Conservation (phyloP, 2,329 filamentous ascomycete genomes). For the Xylaria sp. region DNA sequence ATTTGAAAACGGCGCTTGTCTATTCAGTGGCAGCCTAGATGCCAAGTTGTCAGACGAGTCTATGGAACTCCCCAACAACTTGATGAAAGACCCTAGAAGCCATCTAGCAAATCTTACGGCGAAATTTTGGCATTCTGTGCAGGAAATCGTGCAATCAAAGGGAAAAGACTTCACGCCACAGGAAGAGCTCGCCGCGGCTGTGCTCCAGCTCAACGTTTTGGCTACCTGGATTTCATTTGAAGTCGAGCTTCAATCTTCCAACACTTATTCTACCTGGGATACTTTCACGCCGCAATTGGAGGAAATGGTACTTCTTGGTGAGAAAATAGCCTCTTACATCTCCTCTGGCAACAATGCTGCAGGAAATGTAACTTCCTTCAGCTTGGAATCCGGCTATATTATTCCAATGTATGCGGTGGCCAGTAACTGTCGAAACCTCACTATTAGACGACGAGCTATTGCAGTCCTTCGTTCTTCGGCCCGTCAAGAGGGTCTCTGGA, state of each 20-base stretch:
- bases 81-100: constrained; percentile 3
- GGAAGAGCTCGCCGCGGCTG: constrained; percentile 26
- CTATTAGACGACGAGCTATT: constrained; percentile 27
- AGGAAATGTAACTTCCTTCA: constrained; percentile 1
- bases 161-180: not conserved
- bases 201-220: constrained; percentile 26
- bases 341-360: not conserved
- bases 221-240: constrained; percentile 32
- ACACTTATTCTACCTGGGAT: constrained; percentile 10
- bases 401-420: constrained; percentile 29
- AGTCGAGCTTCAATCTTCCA: constrained; percentile 16
- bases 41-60: constrained; percentile 24
- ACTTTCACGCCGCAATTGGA: constrained; percentile 16
- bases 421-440: constrained; percentile 11
- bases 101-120: constrained; percentile 21
- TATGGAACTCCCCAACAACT: constrained; percentile 14
- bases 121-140: constrained; percentile 18
- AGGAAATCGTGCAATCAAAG: constrained; percentile 16
- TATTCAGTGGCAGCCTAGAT: constrained; percentile 29
- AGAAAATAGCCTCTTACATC: constrained; percentile 15
- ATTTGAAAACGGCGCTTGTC: constrained; percentile 27
- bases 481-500: constrained; percentile 31
- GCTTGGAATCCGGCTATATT: constrained; percentile 25
- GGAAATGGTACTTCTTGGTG: constrained; percentile 20
- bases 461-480: constrained; percentile 21